Conservation (phyloP, 179 eudicot species). For the Silene coronaria region DNA sequence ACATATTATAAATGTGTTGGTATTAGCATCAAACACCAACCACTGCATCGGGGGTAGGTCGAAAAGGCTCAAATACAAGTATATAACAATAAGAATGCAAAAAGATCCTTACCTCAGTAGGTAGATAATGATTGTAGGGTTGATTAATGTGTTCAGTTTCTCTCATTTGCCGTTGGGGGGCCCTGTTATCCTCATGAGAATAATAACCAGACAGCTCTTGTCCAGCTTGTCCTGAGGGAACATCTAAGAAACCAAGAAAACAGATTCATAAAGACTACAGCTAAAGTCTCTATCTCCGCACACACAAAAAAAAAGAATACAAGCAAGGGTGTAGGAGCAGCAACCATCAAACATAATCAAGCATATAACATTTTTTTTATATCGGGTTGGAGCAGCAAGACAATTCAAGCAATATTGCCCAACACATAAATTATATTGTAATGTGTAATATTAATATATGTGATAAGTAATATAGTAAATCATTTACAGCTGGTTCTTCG, state of each 20-base stretch:
- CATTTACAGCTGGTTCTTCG: neutral
- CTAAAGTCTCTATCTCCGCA: neutral
- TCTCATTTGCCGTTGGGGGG: slow-evolving; percentile 36
- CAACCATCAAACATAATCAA: neutral
- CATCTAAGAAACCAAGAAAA: slow-evolving; percentile 31
- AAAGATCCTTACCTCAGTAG: slow-evolving; percentile 37
- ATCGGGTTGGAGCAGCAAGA: neutral
- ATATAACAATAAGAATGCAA: slow-evolving; percentile 1
- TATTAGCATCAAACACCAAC: slow-evolving; percentile 3
- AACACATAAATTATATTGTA: neutral
- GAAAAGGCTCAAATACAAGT: neutral
- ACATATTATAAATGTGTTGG: slow-evolving; percentile 10
- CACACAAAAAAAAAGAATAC: neutral
- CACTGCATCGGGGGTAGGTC: neutral
- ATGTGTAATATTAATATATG: neutral
- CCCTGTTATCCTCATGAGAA: slow-evolving; percentile 47
- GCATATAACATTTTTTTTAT: too few species aligned
- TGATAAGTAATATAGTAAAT: neutral
- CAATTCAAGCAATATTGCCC: neutral
- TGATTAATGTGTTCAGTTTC: slow-evolving; percentile 59
- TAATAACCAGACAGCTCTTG: slow-evolving; percentile 49
- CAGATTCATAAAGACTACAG: neutral
- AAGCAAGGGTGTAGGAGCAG: neutral
- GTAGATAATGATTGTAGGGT: slow-evolving; percentile 61
- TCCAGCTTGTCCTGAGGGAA: slow-evolving; percentile 53